Base-by-base conservation (phyloP, 164 flowering plant species). In the Nymphaea colorata region DNA sequence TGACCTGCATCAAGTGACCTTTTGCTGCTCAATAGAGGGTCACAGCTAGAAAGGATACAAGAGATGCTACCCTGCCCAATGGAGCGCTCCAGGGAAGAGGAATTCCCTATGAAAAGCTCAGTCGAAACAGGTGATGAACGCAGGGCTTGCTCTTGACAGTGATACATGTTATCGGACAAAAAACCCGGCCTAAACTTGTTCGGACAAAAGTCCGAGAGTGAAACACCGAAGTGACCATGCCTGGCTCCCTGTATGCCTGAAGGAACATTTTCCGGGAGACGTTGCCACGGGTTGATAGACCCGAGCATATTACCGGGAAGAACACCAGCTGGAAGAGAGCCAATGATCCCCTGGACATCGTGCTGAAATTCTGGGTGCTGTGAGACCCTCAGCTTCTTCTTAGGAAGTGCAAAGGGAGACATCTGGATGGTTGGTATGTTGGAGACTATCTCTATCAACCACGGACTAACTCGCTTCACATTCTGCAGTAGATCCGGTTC, bases 211-310 rank as follows among this genome's bases (percentile, higher is more conserved):
- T 85, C 86, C 53, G 84, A 74, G 66, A 79, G 76, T 61, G 89
- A 70, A 75, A 75, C 63, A 76, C 85, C 80, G 69, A 76, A 85
- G 69, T 82, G 90, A 83, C 84, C 84, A 79, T 91, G 97, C 97
- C 97, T 91, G 97, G 97, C 95, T 89, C 97, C 97, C 95, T 91
- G 97, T 81, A 91, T 88, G 88, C 97, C 88, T 82, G 87, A 86
- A 79, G 91, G 79, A 73, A 74, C 76, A 75, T 72, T 76, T 70
- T 85, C 79, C 17, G 79, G 66, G 67, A 79, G 67, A 73, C 79
- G 78, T 70, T 83, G 71, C 68, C 79, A 79, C 67, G 85, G 80
- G 76, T 75, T 79, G 75, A 72, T 75, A 65, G 81, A 75, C 71
- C 89, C 84, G 43, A 83, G 80, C 70, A 80, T 79, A 75, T 78